Evolutionary conservation across 2,329 filamentous ascomycete species (phyloP), one percentile per base, ranked within the genome.

Genomic region (Calonectria multiphialidica): DNA sequence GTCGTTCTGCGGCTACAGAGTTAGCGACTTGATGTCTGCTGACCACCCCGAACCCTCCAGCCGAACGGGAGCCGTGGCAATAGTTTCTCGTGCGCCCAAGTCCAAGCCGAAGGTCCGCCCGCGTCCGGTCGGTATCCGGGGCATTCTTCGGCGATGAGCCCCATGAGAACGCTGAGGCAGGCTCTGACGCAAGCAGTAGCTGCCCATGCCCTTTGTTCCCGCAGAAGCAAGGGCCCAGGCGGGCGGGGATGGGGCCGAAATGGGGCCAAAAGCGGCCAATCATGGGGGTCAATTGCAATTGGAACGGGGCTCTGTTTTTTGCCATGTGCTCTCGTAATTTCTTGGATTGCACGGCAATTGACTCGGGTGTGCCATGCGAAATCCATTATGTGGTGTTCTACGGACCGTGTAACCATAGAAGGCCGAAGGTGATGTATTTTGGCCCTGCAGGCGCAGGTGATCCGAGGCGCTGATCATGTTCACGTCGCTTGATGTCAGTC

Each of bases 71-170:
- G 68, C 75, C 74, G 69, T 72, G 72, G 72, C 64, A 49, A 65
- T 70, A 57, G 42, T 59, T 70, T 18, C 57, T 40, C 74, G 78
- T 76, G 74, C 73, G 63, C 77, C 74, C 71, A 76, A 65, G 59
- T 30, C 66, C 71, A 69, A 77, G 74, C 77, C 77, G 77, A 79
- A 78, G 69, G 70, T 71, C 72, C 72, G 77, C 70, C 66, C 72
- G 61, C 42, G 69, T 79, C 77, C 77, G 77, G 77, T 79, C 77
- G 77, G 77, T 79, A 70, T 77, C 77, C 77, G 77, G 77, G 75
- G 69, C 68, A 66, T 59, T 74, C 47, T 65, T 79, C 77, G 75
- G 77, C 71, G 74, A 77, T 78, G 76, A 70, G 66, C 44, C 66
- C 49, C 68, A 68, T n/a, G 47, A 68, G 64, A 47, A 61, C 35